Evolutionary conservation across 306 rosid genomes (phyloP), one percentile per base, ranked within the genome.

Genomic region (Rosa chinensis): DNA sequence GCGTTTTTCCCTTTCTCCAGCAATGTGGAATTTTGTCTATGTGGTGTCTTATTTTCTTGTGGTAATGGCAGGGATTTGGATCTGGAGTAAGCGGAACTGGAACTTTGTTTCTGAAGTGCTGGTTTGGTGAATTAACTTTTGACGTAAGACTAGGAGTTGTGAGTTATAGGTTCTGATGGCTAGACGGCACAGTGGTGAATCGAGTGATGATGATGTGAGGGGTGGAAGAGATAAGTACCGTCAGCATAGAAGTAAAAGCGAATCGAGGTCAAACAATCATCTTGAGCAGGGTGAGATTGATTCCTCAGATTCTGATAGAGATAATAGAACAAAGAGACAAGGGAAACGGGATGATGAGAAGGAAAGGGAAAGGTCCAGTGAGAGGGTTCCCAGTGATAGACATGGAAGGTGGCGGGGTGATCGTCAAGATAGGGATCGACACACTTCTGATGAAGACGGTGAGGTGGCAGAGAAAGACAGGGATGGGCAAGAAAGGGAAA

Each of bases 101-200:
- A 66, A 37, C 70, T 35, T 28, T 64, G 40, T 61, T 61, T 58
- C 0, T 25, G 18, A 10, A 25, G 40, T 59, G 39, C n/a, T 64
- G 69, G 69, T 2, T 37, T 66, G 23, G 45, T 1, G 6, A 18
- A 3, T 18, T 8, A 20, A 4, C 0, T n/a, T 32, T 67, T 40
- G 44, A 40, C 28, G 0, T 42, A 17, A 40, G 43, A 23, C 35
- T 11, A 47, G 23, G 73, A 12, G 50, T 50, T 14, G 40, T 9
- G 70, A 48, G 44, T 8, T 80, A 6, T n/a, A 40, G 25, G 6
- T 80, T 56, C 73, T 45, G 66, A 91, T 89, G 97, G 97, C 89
- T 56, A 86, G 86, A 74, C 74, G 73, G 40, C 50, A 83, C 66
- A 70, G 79, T 40, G 76, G 89, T 12, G 89, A 87, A 42, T 88